Base-by-base conservation (phyloP, 495 filamentous ascomycete genomes). In the Peziza echinospora region DNA sequence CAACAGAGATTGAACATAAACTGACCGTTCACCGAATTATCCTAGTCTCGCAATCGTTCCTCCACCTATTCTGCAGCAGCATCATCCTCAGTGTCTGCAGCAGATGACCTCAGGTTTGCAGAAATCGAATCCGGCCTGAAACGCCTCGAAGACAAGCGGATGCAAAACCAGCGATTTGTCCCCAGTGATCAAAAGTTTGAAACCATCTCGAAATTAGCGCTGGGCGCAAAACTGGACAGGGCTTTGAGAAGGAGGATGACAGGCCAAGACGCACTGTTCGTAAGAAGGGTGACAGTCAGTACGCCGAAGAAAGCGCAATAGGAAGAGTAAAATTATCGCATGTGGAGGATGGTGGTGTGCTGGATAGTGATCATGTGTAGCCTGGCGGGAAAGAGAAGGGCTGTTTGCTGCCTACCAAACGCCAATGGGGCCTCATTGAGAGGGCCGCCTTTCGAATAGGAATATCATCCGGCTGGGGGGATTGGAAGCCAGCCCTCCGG, bases 211-310 rank as follows among this genome's bases (percentile, higher is more conserved):
- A 92, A 93, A 64, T 67, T 96, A 47, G 87, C 87, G 24, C 70
- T 96, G 37, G 80, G 85, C 40, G 87, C 89, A 30, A 96, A 94
- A 65, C 71, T 96, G 34, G 89, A 97, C 60, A 77, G 89, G 30
- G 89, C 89, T 10, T 74, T 97, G 28, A 82, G 76, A 46, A 69
- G 89, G 54, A 74, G 89, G 53, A 91, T 96, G 85, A 78, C 71
- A 21, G 62, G 80, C 54, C 89, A 97, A 60, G 89, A 97, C 62
- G 91, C 89, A 41, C 76, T 82, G 47, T 87, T 91, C 72, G n/a
- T 23, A 43, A 43, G 41, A 19, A 5, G 41, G 5, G 10, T n/a
- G n/a, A n/a, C n/a, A n/a, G n/a, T n/a, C n/a, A n/a, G n/a, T n/a
- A n/a, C n/a, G n/a, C n/a, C n/a, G n/a, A n/a, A n/a, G n/a, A n/a